A percentile compares a stretch with the other conserved stretches of the same genome.
These are phyloP conservation scores for Lotmaria passim DNA, from an alignment of 208 protist genomes.

Conservation along the genomic window DNA sequence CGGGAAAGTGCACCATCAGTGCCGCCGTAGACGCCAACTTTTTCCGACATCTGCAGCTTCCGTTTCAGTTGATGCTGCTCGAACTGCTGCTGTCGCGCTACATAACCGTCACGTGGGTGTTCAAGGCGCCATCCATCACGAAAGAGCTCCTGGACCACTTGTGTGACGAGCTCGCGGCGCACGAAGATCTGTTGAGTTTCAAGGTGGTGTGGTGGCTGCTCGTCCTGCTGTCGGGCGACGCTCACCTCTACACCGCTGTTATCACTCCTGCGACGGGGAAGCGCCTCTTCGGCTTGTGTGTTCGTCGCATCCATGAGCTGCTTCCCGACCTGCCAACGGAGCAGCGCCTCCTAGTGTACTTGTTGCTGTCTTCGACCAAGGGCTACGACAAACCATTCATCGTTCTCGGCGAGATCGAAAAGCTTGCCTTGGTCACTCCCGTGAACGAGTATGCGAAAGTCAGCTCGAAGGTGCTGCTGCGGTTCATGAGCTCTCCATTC, in stretches of 20 bases:
- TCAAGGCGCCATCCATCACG: conserved; percentile 2
- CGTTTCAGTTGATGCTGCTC: conserved; percentile 38
- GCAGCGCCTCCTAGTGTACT: conserved; percentile 49
- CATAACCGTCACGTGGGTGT: conserved; percentile 16
- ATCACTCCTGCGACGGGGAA: conserved; percentile 21
- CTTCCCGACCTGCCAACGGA: conserved; percentile 40
- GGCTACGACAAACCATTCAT: conserved; percentile 59
- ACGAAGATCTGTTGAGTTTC: conserved; percentile 34
- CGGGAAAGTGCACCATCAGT: conserved; percentile 17
- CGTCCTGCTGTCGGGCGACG: conserved; percentile 26
- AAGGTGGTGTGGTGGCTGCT: conserved; percentile 58
- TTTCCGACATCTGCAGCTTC: conserved; percentile 21
- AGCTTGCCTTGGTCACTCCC: conserved; percentile 20
- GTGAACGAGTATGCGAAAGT: conserved; percentile 24
- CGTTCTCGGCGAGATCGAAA: conserved; percentile 53
- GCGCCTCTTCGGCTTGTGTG: conserved; percentile 50
- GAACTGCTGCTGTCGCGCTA: conserved; percentile 29
- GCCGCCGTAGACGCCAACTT: conserved; percentile 18
- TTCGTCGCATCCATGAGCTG: conserved; percentile 54
- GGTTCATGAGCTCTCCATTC: conserved; percentile 35
- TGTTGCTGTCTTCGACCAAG: conserved; percentile 27
- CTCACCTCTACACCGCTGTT: neutral
- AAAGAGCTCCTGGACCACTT: conserved; percentile 32
- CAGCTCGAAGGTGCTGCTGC: conserved; percentile 22
- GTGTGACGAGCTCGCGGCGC: conserved; percentile 20